Conservation (phyloP, 1,284 basidiomycete genomes). For the Papiliotrema laurentii region DNA sequence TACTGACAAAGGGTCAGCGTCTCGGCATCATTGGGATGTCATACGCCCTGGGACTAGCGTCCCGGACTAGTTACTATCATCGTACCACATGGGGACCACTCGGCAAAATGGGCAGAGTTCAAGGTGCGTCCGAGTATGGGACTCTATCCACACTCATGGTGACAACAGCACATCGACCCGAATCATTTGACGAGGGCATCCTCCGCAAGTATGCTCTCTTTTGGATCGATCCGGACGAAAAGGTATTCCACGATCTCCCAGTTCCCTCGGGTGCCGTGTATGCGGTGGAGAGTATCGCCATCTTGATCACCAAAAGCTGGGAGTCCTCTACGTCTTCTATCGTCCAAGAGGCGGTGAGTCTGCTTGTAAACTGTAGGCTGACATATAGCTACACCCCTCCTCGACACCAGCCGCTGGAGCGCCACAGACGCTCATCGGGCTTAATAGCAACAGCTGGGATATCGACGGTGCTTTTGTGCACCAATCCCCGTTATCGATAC, state of each 20-base stretch:
- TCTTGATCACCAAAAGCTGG: background rate
- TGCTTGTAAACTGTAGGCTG: background rate
- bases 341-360: background rate
- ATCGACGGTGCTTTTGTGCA: background rate
- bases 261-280: background rate
- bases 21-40: background rate
- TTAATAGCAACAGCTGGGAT: background rate
- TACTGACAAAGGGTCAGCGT: background rate
- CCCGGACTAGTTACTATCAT: background rate
- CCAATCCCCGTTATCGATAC: background rate
- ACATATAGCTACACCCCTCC: background rate
- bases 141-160: too few relatives aligned
- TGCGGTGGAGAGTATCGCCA: background rate
- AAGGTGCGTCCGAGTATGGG: too few relatives aligned
- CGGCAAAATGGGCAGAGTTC: background rate
- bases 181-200: background rate
- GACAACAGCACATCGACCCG: too few relatives aligned
- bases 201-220: background rate
- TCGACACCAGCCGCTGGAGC: background rate
- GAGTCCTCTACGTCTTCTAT: background rate
- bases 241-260: background rate
- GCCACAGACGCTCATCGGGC: background rate
- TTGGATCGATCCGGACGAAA: background rate
- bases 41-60: background rate
- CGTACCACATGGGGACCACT: background rate